Percentiles rank a stretch among this genome's conserved stretches.
phyloP scores from a whole-genome alignment of 805 yeast species.

The Naumovozyma dairenensis region DNA sequence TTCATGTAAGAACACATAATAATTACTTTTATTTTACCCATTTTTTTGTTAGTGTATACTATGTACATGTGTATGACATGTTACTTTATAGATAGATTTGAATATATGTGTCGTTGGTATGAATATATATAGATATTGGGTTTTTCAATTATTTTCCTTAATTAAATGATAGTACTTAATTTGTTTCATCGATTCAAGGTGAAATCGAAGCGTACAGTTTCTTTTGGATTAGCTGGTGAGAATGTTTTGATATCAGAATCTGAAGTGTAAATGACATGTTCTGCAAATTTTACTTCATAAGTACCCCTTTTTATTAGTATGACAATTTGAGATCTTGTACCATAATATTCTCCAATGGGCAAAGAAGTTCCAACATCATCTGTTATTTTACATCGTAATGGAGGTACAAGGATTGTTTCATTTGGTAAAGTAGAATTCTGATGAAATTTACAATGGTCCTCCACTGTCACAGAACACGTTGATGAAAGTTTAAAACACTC shows the following conservation, averaged over 20 bases:
- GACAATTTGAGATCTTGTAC: slow-evolving; percentile 82
- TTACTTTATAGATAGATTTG: no score
- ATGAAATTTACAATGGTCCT: slow-evolving; percentile 10
- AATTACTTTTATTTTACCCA: no score
- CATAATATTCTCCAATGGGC: slow-evolving; percentile 51
- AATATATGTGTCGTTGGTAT: no score
- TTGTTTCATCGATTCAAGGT: slow-evolving; percentile 7
- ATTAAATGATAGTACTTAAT: no score
- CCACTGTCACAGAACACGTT: slow-evolving; percentile 31
- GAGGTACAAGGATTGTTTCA: slow-evolving; percentile 65
- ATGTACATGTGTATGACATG: no score
- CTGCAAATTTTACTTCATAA: slow-evolving; percentile 44
- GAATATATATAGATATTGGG: background rate
- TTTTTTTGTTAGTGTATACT: no score
- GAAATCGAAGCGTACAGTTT: slow-evolving; percentile 18
- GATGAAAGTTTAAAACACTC: slow-evolving; percentile 49
- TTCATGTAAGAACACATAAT: no score
- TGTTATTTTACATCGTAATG: slow-evolving; percentile 33
- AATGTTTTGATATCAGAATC: slow-evolving; percentile 27
- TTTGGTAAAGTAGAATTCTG: slow-evolving; percentile 34
- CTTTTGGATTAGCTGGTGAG: slow-evolving; percentile 18
- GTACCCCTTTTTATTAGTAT: slow-evolving; percentile 47
- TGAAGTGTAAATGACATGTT: slow-evolving; percentile 46
- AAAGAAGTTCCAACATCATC: slow-evolving; percentile 24
- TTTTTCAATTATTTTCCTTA: background rate